Evolutionary conservation across 257 asterid genomes (phyloP).

Genomic region (Solanum ossicruentum): DNA sequence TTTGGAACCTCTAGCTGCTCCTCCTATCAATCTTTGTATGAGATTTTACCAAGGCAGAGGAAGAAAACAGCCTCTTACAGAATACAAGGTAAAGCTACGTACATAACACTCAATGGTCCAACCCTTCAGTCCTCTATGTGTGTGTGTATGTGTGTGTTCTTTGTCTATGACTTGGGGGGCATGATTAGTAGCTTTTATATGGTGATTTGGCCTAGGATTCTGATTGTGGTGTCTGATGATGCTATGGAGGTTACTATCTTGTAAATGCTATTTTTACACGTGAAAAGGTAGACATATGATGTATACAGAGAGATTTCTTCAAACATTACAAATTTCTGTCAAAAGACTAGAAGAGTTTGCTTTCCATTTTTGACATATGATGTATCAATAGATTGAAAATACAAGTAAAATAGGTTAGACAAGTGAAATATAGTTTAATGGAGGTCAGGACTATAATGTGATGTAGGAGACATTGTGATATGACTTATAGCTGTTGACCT

Average conservation of each 20-base stretch:
- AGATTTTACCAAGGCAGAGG: background rate
- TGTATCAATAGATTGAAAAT: no score
- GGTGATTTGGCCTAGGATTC: no score
- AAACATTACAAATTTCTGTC: background rate
- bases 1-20: background rate
- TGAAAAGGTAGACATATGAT: background rate
- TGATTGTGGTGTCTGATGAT: background rate
- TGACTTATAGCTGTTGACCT: background rate
- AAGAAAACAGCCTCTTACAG: no score
- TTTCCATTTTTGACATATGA: background rate
- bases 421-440: no score
- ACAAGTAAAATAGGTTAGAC: no score
- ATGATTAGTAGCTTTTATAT: no score
- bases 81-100: no score
- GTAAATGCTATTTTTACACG: background rate
- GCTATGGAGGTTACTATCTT: background rate
- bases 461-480: no score
- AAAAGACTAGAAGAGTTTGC: background rate
- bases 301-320: background rate
- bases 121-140: background rate
- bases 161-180: background rate
- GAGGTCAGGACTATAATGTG: background rate
- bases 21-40: background rate
- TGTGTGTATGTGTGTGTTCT: background rate
- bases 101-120: no score